Percentiles rank a stretch among this genome's conserved stretches.
Evolutionary conservation across 164 flowering plant species (phyloP).

Genomic region (Vitis rupestris): DNA sequence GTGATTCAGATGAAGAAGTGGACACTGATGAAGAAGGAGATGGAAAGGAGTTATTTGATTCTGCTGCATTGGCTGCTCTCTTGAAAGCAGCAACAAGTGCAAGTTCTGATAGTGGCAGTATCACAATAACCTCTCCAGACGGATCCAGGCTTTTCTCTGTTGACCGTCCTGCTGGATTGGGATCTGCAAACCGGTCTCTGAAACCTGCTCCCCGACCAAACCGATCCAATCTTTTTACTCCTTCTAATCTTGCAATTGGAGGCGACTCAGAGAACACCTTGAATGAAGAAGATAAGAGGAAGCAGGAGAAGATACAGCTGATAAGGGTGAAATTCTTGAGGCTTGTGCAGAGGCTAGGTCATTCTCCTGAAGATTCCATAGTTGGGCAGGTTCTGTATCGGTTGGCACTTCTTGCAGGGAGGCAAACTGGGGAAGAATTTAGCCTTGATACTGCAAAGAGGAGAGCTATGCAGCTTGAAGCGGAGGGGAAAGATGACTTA

Average conservation of each 20-base stretch:
- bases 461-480: conserved; percentile 66
- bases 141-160: conserved; percentile 80
- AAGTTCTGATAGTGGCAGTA: conserved; percentile 46
- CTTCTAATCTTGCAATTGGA: conserved; percentile 27
- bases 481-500: conserved; percentile 53
- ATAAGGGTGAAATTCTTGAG: conserved; percentile 83
- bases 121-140: conserved; percentile 67
- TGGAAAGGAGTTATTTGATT: conserved; percentile 77
- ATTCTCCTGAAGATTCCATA: conserved; percentile 74
- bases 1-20: conserved; percentile 89
- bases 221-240: conserved; percentile 45
- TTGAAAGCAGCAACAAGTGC: conserved; percentile 80
- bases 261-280: conserved; percentile 52
- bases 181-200: conserved; percentile 58
- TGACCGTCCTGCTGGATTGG: conserved; percentile 95
- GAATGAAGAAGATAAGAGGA: conserved; percentile 76
- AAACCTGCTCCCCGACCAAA: conserved; percentile 58
- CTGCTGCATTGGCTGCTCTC: conserved; percentile 88
- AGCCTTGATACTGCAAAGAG: conserved; percentile 72
- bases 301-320: conserved; percentile 67
- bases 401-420: conserved; percentile 67
- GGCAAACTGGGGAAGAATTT: conserved; percentile 49
- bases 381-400: conserved; percentile 85
- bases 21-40: conserved; percentile 83
- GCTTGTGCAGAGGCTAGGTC: conserved; percentile 76